Conservation (phyloP, 345 rosid species). For the Mangifera indica region DNA sequence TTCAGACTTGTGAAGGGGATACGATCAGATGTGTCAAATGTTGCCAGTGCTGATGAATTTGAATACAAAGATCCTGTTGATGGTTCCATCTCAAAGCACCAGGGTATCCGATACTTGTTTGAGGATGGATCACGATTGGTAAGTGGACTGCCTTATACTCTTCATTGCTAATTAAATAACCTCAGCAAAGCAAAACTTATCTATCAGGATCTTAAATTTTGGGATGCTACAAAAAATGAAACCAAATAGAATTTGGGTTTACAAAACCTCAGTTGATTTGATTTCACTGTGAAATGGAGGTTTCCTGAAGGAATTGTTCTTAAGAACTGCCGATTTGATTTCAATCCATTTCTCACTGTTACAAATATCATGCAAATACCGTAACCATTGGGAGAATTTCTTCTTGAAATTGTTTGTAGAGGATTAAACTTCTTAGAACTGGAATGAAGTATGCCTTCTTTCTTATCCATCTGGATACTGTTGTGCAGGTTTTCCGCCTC, state of each 20-base stretch:
- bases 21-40: conserved; percentile 67
- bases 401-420: not conserved
- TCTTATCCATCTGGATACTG: not conserved
- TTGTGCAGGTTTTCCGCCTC: conserved; percentile 88
- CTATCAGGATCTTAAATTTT: too few species aligned
- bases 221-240: too few species aligned
- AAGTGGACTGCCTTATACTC: conserved; percentile 26
- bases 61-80: conserved; percentile 98
- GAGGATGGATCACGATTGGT: conserved; percentile 96
- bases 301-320: not conserved
- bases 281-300: not conserved
- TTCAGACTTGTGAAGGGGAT: conserved; percentile 70
- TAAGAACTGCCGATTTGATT: not conserved
- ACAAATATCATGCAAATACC: not conserved
- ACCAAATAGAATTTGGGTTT: not conserved
- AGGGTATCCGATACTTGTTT: conserved; percentile 90
- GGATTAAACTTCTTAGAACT: not conserved
- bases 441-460: not conserved
- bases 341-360: not conserved
- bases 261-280: not conserved
- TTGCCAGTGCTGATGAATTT: conserved; percentile 81
- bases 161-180: not conserved
- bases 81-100: conserved; percentile 91
- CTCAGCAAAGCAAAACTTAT: too few species aligned
- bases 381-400: not conserved